Evolutionary conservation across 2,329 filamentous ascomycete genomes (phyloP), one percentile per base, ranked within the genome.

Genomic region (Pseudocercospora fijiensis): DNA sequence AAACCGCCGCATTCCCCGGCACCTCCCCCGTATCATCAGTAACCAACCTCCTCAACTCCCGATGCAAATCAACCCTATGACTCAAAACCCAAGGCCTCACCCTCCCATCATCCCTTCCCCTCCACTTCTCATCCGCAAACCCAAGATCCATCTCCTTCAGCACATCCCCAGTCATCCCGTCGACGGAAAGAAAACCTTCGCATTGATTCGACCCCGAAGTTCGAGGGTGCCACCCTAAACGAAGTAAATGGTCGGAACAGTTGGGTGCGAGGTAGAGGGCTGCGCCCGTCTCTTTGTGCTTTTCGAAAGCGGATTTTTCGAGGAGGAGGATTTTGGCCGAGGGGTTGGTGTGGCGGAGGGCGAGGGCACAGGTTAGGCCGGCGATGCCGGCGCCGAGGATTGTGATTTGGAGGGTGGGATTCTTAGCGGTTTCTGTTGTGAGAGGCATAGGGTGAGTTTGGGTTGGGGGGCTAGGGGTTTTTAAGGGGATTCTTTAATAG

Each of bases 251-350:
- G 0, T 84, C 83, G 70, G 87, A 86, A 1, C 81, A 77, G 68
- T 89, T 89, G 0, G 87, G 85, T 0, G 83, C 82, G 2, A 88
- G 71, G 68, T 88, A 85, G 16, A 88, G 81, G 0, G 86, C 86
- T 3, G 86, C 86, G 0, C 86, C 86, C 0, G 80, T 76, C 73
- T 88, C 86, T 20, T 58, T 52, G 20, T 59, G 43, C 30, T 57
- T 52, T 13, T 56, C 37, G 33, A 87, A 82, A 1, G 77, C 76
- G 0, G 85, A 86, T 70, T 85, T 81, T 65, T 88, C 85, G 57
- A 80, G 84, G 0, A 86, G 61, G 53, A 75, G 67, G 27, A 85
- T 82, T 10, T 75, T 64, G 64, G 85, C 83, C 9, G 52, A 3
- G 1, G 28, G 52, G 2, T 83, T 82, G 27, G 81, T 78, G 60